Percentiles rank a stretch among this genome's conserved stretches.
phyloP scores from a whole-genome alignment of 768 basidiomycete species.

The Auricularia sp. region DNA sequence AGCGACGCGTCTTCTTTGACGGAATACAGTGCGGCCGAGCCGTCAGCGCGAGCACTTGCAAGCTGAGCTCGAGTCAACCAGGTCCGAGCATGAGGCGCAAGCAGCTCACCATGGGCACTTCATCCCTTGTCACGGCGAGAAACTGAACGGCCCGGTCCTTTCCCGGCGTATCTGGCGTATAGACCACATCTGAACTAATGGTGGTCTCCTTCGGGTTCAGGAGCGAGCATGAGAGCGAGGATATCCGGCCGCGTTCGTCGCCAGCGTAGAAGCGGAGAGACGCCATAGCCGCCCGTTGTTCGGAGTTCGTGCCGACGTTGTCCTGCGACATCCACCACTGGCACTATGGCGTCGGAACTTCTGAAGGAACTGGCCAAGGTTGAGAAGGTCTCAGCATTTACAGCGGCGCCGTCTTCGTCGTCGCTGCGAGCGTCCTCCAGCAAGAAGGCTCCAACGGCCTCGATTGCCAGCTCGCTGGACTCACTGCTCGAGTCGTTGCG shows the following conservation, averaged over 20 bases:
- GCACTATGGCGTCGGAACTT: conserved; percentile 51
- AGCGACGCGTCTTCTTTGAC: conserved; percentile 32
- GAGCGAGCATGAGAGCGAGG: conserved; percentile 39
- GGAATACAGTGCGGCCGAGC: conserved; percentile 37
- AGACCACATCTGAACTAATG: not conserved
- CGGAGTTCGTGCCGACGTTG: not conserved
- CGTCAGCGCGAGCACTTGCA: conserved; percentile 54
- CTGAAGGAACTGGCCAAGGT: conserved; percentile 74
- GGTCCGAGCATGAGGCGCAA: conserved; percentile 13
- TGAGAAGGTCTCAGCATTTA: conserved; percentile 36
- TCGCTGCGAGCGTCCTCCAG: conserved; percentile 35
- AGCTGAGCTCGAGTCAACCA: conserved; percentile 45
- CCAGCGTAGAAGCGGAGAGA: conserved; percentile 55
- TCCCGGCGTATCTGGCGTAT: conserved; percentile 24
- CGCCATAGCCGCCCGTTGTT: not conserved
- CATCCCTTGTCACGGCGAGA: conserved; percentile 21
- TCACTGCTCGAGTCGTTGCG: conserved; percentile 49
- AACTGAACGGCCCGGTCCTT: conserved; percentile 31
- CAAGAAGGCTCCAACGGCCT: conserved; percentile 17
- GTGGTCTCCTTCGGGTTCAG: conserved; percentile 13
- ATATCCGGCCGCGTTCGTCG: conserved; percentile 72
- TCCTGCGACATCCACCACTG: conserved; percentile 1
- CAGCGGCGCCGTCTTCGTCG: conserved; percentile 25
- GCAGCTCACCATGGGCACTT: conserved; percentile 16
- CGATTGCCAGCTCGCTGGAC: conserved; percentile 53